Conservation (phyloP, 768 basidiomycete genomes). For the Psilocybe sp. region DNA sequence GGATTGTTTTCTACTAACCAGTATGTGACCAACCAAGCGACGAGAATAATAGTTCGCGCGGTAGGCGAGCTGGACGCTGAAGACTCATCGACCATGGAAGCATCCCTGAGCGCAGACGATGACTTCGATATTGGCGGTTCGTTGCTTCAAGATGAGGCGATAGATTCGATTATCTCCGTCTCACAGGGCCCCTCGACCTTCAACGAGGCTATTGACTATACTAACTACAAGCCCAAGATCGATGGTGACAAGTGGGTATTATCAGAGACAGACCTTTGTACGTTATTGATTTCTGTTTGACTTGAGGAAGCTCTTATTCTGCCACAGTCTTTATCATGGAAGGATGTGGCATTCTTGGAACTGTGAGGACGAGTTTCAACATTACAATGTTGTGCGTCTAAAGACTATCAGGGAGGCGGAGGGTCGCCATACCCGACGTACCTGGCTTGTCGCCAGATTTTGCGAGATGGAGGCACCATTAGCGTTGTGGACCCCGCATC, state of each 20-base stretch:
- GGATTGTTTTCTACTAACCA: slow-evolving; percentile 8
- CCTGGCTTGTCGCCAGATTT: slow-evolving; percentile 48
- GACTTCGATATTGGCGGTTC: slow-evolving; percentile 2
- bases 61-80: slow-evolving; percentile 45
- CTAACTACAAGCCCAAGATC: slow-evolving; percentile 33
- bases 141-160: slow-evolving; percentile 11
- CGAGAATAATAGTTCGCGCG: slow-evolving; percentile 56
- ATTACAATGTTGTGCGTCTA: background rate
- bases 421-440: slow-evolving; percentile 54
- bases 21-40: slow-evolving; percentile 51
- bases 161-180: slow-evolving; percentile 3
- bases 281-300: background rate
- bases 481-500: slow-evolving; percentile 43
- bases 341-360: slow-evolving; percentile 61
- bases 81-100: background rate
- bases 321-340: slow-evolving; percentile 53
- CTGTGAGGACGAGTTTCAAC: slow-evolving; percentile 16
- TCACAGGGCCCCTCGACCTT: slow-evolving; percentile 13
- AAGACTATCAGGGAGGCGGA: slow-evolving; percentile 45
- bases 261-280: slow-evolving; percentile 42
- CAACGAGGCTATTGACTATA: slow-evolving; percentile 22
- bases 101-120: background rate
- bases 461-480: slow-evolving; percentile 45
- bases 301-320: background rate
- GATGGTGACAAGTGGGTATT: slow-evolving; percentile 40